Conservation (phyloP, 2,329 filamentous ascomycete species). For the Karstenula rhodostoma region DNA sequence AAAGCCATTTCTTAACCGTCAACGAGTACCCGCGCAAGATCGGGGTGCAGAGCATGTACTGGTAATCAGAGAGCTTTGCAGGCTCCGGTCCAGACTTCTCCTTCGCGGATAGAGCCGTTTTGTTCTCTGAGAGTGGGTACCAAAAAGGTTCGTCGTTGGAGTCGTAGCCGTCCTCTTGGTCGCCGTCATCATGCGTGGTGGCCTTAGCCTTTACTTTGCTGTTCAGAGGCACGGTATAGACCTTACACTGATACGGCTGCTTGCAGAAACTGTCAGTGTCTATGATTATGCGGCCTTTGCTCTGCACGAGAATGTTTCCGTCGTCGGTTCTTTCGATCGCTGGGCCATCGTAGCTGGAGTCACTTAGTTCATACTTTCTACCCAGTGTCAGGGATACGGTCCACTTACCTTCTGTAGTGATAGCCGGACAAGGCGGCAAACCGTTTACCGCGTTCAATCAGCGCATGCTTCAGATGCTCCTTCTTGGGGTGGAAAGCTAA, state of each 20-base stretch:
- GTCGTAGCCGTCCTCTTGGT: not conserved
- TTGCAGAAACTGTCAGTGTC: slow-evolving; percentile 28
- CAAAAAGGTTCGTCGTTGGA: not conserved
- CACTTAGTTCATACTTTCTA: not conserved
- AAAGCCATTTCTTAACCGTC: slow-evolving; percentile 42
- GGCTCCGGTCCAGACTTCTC: slow-evolving; percentile 12
- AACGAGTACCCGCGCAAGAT: slow-evolving; percentile 42
- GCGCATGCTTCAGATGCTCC: slow-evolving; percentile 24
- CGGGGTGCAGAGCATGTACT: slow-evolving; percentile 35
- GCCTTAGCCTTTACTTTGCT: slow-evolving; percentile 1
- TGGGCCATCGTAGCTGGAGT: slow-evolving; percentile 1
- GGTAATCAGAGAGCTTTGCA: slow-evolving; percentile 23
- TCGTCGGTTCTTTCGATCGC: slow-evolving; percentile 5
- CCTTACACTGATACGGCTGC: not conserved
- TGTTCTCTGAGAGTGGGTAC: not conserved
- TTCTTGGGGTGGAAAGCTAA: slow-evolving; percentile 22
- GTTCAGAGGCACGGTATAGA: slow-evolving; percentile 3
- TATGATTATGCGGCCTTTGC: slow-evolving; percentile 28
- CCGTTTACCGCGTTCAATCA: slow-evolving; percentile 27
- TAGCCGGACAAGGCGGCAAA: slow-evolving; percentile 33
- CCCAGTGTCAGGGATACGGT: not conserved
- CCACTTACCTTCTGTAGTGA: slow-evolving; percentile 31
- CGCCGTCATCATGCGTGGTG: not conserved
- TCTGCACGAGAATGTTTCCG: slow-evolving; percentile 6
- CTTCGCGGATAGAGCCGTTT: not conserved